phyloP scores from a whole-genome alignment of 345 rosid genomes.

The Excoecaria agallocha region DNA sequence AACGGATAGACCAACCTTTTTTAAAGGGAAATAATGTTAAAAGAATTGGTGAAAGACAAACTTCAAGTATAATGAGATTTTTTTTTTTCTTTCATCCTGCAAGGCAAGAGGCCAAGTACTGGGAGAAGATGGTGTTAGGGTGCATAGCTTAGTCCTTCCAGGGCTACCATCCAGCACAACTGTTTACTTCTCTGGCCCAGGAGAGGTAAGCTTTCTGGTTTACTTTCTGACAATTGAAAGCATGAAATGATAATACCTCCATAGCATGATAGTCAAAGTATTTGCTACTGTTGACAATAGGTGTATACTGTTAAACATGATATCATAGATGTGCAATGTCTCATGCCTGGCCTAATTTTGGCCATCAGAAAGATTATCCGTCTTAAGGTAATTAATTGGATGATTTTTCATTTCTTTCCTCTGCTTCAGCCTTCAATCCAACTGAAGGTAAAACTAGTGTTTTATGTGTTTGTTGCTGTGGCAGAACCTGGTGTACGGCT shows the following conservation, averaged over 20 bases:
- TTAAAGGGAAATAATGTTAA: no score
- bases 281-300: constrained; percentile 11
- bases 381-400: constrained; percentile 56
- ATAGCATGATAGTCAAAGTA: constrained; percentile 12
- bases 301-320: constrained; percentile 45
- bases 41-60: no score
- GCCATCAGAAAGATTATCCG: constrained; percentile 87
- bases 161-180: no score
- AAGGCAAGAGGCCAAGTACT: no score
- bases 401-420: background rate
- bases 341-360: constrained; percentile 90
- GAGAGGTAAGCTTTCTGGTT: no score
- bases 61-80: no score
- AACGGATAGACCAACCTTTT: no score
- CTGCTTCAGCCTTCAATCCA: constrained; percentile 17
- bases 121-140: no score
- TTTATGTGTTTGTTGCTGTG: constrained; percentile 14
- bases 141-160: no score
- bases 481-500: constrained; percentile 89
- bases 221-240: no score
- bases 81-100: no score
- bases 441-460: constrained; percentile 17
- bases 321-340: constrained; percentile 64
- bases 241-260: background rate
- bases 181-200: no score